Evolutionary conservation across 2,329 filamentous ascomycete species (phyloP).

Genomic region (Penicillium brasilianum): DNA sequence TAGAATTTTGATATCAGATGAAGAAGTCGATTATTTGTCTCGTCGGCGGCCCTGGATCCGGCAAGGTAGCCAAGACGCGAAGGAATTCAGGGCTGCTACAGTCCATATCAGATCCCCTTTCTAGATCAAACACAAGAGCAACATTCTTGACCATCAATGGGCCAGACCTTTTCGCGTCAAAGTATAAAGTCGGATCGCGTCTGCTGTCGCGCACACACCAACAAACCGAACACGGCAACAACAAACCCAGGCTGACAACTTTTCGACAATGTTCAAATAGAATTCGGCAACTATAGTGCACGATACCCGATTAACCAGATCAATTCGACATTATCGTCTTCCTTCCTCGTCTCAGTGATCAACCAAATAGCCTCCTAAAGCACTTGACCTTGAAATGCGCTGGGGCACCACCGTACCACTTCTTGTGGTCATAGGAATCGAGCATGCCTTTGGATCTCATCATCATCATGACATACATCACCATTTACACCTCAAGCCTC

Average conservation of each 20-base stretch:
- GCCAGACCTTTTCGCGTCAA: slow-evolving; percentile 9
- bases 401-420: not conserved
- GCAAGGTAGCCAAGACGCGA: slow-evolving; percentile 9
- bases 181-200: slow-evolving; percentile 20
- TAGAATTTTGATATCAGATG: not conserved
- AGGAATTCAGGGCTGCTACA: slow-evolving; percentile 25
- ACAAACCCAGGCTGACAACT: slow-evolving; percentile 11
- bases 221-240: not conserved
- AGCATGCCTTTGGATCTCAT: not conserved
- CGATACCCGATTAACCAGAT: not conserved
- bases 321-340: too few species aligned
- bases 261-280: slow-evolving; percentile 15
- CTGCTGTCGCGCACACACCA: slow-evolving; percentile 7
- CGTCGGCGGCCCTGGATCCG: not conserved
- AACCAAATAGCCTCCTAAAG: not conserved
- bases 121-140: slow-evolving; percentile 16
- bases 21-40: not conserved
- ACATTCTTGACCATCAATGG: slow-evolving; percentile 24
- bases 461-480: slow-evolving; percentile 34
- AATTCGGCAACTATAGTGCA: too few species aligned
- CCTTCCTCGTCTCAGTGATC: not conserved
- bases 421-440: slow-evolving; percentile 4
- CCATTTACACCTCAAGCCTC: slow-evolving; percentile 21
- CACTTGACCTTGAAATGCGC: not conserved
- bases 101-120: slow-evolving; percentile 19